A percentile compares a stretch with the other conserved stretches of the same genome.
Conservation (phyloP, 176 grass and related monocot genomes). For the Aegilops tauschii region DNA sequence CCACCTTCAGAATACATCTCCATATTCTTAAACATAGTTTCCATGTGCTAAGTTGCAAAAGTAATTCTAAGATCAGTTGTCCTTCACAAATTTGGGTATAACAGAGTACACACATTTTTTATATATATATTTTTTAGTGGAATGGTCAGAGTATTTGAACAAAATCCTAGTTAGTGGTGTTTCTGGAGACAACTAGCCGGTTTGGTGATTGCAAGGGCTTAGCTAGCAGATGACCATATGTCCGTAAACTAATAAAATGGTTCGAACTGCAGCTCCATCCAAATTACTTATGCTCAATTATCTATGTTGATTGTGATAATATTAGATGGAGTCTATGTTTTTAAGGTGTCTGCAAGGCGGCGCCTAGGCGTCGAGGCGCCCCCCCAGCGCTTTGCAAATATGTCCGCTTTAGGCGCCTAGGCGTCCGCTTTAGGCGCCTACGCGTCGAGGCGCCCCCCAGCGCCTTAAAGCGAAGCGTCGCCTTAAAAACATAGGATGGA, state of each 20-base stretch:
- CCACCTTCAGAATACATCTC: neutral
- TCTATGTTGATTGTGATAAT: neutral
- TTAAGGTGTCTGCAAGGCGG: too few relatives aligned
- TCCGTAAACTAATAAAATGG: neutral
- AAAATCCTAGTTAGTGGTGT: neutral
- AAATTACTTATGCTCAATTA: too few relatives aligned
- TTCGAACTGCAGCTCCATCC: neutral
- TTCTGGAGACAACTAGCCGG: neutral
- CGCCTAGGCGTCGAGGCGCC: too few relatives aligned
- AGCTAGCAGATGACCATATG: neutral
- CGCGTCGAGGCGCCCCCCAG: too few relatives aligned
- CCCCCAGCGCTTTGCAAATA: too few relatives aligned
- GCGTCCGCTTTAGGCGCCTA: too few relatives aligned
- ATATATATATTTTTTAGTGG: neutral
- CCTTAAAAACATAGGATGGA: neutral
- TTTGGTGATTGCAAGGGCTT: neutral
- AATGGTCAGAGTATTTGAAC: neutral
- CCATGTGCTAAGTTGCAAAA: neutral
- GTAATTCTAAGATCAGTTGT: neutral
- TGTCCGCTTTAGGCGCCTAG: too few relatives aligned
- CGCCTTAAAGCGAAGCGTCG: too few relatives aligned
- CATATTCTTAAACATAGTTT: neutral
- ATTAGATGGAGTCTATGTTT: neutral
- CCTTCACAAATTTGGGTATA: neutral
- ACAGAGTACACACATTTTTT: neutral